phyloP scores from a whole-genome alignment of 306 rosid genomes.

The Dalbergia cochinchinensis region DNA sequence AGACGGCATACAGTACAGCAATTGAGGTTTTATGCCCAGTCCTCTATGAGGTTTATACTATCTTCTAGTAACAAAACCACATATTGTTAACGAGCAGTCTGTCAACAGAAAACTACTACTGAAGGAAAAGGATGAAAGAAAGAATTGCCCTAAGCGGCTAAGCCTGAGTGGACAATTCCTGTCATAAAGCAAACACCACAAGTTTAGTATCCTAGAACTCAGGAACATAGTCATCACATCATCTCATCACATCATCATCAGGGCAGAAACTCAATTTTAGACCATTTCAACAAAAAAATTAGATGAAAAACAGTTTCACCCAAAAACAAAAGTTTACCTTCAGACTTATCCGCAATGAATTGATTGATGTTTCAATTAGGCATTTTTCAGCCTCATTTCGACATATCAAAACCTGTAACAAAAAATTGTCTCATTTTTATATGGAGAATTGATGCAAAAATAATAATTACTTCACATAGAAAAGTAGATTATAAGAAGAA shows the following conservation, averaged over 20 bases:
- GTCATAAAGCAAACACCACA: slow-evolving; percentile 11
- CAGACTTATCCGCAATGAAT: slow-evolving; percentile 94
- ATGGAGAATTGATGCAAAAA: slow-evolving; percentile 26
- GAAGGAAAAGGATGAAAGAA: slow-evolving; percentile 6
- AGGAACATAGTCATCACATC: slow-evolving; percentile 18
- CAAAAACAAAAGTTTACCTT: slow-evolving; percentile 61
- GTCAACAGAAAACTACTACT: not conserved
- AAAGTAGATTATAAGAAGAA: not conserved
- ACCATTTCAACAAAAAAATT: slow-evolving; percentile 40
- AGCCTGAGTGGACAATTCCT: slow-evolving; percentile 13
- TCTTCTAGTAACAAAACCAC: slow-evolving; percentile 11
- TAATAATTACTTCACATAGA: not conserved
- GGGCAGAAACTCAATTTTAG: slow-evolving; percentile 25
- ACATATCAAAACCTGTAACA: slow-evolving; percentile 86
- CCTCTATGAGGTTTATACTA: not conserved
- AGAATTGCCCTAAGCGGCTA: not conserved
- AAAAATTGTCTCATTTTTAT: slow-evolving; percentile 25
- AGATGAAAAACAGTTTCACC: not conserved
- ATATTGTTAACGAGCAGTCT: not conserved
- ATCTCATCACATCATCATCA: not conserved
- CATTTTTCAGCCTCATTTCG: slow-evolving; percentile 97
- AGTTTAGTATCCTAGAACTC: not conserved
- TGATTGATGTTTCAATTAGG: slow-evolving; percentile 93
- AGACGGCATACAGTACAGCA: slow-evolving; percentile 5
- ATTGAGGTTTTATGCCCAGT: not conserved